Conservation (phyloP, 2,329 filamentous ascomycete genomes). For the Leptographium procerum region DNA sequence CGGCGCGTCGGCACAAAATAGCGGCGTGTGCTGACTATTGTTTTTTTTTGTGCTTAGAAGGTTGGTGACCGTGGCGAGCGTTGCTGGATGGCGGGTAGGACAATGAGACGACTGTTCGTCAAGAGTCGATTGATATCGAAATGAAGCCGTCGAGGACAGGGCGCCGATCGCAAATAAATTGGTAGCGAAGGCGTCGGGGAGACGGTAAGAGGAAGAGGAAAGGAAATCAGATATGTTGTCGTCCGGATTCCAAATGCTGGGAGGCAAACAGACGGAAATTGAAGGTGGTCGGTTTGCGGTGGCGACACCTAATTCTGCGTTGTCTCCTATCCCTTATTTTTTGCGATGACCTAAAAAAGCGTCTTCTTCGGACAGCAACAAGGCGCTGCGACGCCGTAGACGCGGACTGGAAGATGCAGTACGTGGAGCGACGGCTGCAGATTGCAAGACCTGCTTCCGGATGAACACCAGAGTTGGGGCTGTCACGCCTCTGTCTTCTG, state of each 20-base stretch:
- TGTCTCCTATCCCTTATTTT: conserved; percentile 1
- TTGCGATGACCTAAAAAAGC: not conserved
- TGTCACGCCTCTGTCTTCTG: conserved; percentile 1
- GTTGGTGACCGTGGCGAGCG: not conserved
- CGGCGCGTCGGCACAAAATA: not conserved
- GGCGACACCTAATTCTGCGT: not conserved
- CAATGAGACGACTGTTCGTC: not conserved
- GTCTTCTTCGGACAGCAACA: no score
- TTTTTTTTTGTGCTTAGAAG: not conserved
- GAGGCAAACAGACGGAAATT: not conserved
- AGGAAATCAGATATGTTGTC: not conserved
- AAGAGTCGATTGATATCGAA: not conserved
- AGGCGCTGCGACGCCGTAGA: not conserved
- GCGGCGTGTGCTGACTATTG: not conserved
- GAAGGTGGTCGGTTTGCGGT: not conserved
- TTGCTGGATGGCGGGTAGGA: not conserved
- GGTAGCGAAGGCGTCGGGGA: not conserved
- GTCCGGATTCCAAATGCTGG: not conserved
- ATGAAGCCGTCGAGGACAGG: not conserved
- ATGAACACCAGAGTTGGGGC: not conserved
- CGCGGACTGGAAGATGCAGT: not conserved
- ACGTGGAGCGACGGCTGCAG: not conserved
- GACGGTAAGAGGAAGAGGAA: not conserved
- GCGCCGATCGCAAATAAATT: not conserved
- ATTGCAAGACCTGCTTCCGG: not conserved